Conservation (phyloP, 2,329 filamentous ascomycete genomes). For the Colletotrichum falcatum region DNA sequence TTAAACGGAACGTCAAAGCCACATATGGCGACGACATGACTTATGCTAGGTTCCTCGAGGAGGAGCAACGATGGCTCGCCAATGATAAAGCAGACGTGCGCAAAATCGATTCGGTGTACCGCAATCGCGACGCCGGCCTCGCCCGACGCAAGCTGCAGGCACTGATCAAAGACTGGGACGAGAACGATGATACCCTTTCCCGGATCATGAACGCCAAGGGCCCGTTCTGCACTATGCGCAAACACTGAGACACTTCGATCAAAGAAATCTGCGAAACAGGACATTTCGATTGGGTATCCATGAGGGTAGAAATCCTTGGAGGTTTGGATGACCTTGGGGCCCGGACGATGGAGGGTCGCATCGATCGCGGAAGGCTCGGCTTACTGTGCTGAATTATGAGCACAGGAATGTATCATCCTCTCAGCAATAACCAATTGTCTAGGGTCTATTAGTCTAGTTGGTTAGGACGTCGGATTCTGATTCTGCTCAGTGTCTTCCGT, state of each 20-base stretch:
- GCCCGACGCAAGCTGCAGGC: constrained; percentile 51
- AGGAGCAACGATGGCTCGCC: constrained; percentile 55
- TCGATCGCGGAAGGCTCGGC: neutral
- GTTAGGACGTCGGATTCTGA: constrained; percentile 42
- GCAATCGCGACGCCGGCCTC: constrained; percentile 54
- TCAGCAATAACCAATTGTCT: neutral
- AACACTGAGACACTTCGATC: neutral
- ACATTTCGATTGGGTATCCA: neutral
- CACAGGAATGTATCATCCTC: rapidly evolving
- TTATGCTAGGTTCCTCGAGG: constrained; percentile 49
- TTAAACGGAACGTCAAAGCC: constrained; percentile 49
- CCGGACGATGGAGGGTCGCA: neutral
- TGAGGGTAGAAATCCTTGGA: neutral
- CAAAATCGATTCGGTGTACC: constrained; percentile 58
- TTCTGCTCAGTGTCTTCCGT: constrained; percentile 23
- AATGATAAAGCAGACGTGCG: constrained; percentile 55
- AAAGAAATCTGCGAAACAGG: too few species aligned
- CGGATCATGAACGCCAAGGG: constrained; percentile 51
- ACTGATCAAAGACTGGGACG: constrained; percentile 55
- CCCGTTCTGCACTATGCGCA: constrained; percentile 44
- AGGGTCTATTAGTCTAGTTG: constrained; percentile 42
- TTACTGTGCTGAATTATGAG: neutral
- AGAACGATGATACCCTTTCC: constrained; percentile 53
- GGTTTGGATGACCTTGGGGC: neutral
- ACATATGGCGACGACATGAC: constrained; percentile 48